phyloP scores from a whole-genome alignment of 257 asterid genomes.

The Solanum bulbocastanum region DNA sequence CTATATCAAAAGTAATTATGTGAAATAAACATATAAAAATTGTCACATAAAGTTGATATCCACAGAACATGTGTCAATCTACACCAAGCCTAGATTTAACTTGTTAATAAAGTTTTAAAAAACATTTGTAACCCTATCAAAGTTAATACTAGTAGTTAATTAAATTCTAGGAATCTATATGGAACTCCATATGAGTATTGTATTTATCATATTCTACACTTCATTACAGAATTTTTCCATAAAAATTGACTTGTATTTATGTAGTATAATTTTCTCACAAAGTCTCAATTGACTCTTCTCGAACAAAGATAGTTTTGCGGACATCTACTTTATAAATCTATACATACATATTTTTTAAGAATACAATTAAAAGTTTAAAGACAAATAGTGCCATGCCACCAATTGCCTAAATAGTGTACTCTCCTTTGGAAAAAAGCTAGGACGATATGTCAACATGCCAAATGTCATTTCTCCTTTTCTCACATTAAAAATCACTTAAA shows the following conservation, averaged over 20 bases:
- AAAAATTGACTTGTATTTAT: neutral
- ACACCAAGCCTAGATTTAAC: neutral
- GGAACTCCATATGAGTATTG: neutral
- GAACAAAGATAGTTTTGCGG: too few relatives aligned
- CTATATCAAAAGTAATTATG: neutral
- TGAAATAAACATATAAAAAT: neutral
- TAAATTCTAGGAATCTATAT: neutral
- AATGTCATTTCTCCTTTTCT: neutral
- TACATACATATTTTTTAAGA: neutral
- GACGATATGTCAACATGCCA: neutral
- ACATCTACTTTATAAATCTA: neutral
- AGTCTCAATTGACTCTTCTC: neutral
- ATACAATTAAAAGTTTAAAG: neutral
- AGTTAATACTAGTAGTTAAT: neutral
- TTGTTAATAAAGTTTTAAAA: neutral
- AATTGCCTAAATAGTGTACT: neutral
- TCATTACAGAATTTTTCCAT: neutral
- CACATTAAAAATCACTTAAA: neutral
- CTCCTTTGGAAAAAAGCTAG: neutral
- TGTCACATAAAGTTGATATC: neutral
- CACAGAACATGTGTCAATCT: neutral
- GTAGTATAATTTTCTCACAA: neutral
- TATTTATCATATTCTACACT: neutral
- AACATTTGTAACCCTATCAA: neutral
- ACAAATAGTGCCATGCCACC: neutral